Conservation (phyloP, 352 stramenopile genomes). For the Pythium sp. region DNA sequence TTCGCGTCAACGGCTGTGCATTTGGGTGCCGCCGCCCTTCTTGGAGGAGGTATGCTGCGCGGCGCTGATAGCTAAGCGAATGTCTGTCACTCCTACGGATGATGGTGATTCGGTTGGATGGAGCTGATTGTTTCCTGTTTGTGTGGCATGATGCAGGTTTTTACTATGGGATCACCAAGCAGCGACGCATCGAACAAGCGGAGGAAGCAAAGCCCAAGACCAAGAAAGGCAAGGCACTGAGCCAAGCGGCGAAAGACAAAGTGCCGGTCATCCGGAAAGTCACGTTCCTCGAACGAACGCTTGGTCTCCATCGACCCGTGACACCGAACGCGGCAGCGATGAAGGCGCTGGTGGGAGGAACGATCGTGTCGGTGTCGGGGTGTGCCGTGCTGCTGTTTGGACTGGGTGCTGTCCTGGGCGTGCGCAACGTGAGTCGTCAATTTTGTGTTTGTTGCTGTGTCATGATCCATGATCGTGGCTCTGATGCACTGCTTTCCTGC, state of each 20-base stretch:
- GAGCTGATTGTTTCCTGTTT: too few species aligned
- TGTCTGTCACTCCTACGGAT: not conserved
- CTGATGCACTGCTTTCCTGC: too few species aligned
- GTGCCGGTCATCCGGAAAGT: slow-evolving; percentile 20
- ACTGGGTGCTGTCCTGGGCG: slow-evolving; percentile 29
- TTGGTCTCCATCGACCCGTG: slow-evolving; percentile 39
- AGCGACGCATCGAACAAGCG: slow-evolving; percentile 32
- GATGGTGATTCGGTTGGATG: too few species aligned
- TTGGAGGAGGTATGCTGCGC: slow-evolving; percentile 34
- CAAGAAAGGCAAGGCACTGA: slow-evolving; percentile 14
- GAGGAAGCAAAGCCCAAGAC: slow-evolving; percentile 29
- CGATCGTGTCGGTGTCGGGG: slow-evolving; percentile 38
- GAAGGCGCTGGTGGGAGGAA: slow-evolving; percentile 50
- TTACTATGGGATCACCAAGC: slow-evolving; percentile 54
- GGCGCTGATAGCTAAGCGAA: too few species aligned
- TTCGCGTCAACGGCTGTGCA: slow-evolving; percentile 31
- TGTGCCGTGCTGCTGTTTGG: slow-evolving; percentile 37
- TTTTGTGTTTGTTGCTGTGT: too few species aligned
- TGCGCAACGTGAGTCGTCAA: slow-evolving; percentile 33
- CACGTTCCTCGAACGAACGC: slow-evolving; percentile 37
- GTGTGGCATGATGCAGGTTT: slow-evolving; percentile 33
- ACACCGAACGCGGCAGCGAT: slow-evolving; percentile 31
- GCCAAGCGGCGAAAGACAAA: slow-evolving; percentile 1
- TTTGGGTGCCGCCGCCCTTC: slow-evolving; percentile 33
- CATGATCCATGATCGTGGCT: too few species aligned